Base-by-base conservation (phyloP, 2,329 filamentous ascomycete species). In the Orbilia oligospora region DNA sequence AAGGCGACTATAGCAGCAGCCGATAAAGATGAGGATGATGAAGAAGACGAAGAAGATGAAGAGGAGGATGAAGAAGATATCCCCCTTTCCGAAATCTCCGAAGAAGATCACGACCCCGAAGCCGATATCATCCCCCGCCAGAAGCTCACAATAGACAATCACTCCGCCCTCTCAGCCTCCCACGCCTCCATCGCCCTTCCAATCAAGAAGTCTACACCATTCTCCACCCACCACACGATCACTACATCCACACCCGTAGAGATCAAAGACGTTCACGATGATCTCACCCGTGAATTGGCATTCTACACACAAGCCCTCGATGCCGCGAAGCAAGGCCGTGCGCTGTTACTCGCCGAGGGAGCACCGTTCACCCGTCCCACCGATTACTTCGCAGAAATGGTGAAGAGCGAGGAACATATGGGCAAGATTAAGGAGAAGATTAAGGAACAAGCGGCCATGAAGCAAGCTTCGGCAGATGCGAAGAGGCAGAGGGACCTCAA, bases 361-460 rank as follows among this genome's bases (percentile, higher is more conserved):
- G 88, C 95, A 0, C 89, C 92, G 5, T 99, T 99, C 86, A 91
- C 93, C 30, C 89, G 96, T 9, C 96, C 96, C 2, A 91, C 90
- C 71, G 96, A 99, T 86, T 99, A 97, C 86, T 99, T 99, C 83
- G 96, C 96, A 53, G 96, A 99, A 88, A 99, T 98, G 94, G 91
- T 97, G 83, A 98, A 98, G 89, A 93, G 91, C 83, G 96, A 99
- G 84, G 95, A 97, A 83, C 96, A 97, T 85, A 99, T 99, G 96
- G 93, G 93, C 84, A 94, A 93, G 88, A 93, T 99, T 84, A 97
- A 97, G 88, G 90, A 91, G 83, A 97, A 97, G 88, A 87, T 98
- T 83, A 89, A 97, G 80, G 94, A 98, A 83, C 93, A 97, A 83
- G 96, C 95, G 0, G 93, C 95, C 10, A 88, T 90, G 79, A 97